These are phyloP conservation scores for Lecanoromycetidae sp. DNA, from an alignment of 2,329 filamentous ascomycete species.

Conservation along the genomic window DNA sequence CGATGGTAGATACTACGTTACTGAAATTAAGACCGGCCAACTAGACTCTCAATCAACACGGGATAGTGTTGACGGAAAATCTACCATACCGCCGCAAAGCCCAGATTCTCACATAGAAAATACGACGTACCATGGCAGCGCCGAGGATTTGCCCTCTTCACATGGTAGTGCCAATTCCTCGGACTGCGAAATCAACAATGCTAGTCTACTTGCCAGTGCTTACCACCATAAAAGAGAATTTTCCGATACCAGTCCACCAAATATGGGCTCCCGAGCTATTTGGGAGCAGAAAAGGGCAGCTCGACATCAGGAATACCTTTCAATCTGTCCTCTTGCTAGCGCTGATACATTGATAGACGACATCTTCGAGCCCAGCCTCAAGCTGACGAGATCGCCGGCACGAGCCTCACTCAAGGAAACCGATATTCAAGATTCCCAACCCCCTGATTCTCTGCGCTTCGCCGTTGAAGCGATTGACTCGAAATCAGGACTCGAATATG, in stretches of 20 bases:
- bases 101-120: too few species aligned
- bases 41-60: too few species aligned
- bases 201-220: not conserved
- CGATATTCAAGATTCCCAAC: too few species aligned
- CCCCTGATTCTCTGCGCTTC: not conserved
- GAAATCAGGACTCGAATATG: too few species aligned
- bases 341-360: conserved; percentile 1
- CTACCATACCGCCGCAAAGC: too few species aligned
- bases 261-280: conserved; percentile 7
- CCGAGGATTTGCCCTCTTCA: too few species aligned
- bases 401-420: not conserved
- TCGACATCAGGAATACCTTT: conserved; percentile 4
- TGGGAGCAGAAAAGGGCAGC: conserved; percentile 2
- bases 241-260: conserved; percentile 1
- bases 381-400: not conserved
- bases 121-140: too few species aligned
- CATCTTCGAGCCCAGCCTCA: not conserved
- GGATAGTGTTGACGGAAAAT: too few species aligned
- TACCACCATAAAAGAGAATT: conserved; percentile 2
- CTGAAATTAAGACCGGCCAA: too few species aligned
- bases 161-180: too few species aligned
- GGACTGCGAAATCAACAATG: too few species aligned
- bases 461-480: conserved; percentile 12
- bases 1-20: too few species aligned
- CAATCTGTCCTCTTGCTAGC: not conserved